Conservation (phyloP, 495 filamentous ascomycete genomes). For the Penicillium canescens region DNA sequence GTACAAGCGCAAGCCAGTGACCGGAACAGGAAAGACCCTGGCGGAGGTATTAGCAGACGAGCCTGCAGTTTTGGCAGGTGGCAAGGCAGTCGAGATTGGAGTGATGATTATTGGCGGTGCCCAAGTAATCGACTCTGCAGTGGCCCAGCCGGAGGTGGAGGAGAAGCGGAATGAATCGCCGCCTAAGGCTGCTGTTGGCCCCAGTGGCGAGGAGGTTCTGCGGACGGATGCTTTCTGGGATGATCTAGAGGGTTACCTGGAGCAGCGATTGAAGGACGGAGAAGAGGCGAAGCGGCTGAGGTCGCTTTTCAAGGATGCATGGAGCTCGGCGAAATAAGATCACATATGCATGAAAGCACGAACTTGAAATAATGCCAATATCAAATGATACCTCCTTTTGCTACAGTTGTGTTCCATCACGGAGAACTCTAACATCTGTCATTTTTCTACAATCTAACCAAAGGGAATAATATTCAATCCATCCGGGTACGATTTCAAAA, state of each 20-base stretch:
- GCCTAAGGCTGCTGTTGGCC: conserved; percentile 52
- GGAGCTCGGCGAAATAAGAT: conserved; percentile 41
- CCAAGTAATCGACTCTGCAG: conserved; percentile 26
- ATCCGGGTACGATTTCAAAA: conserved; percentile 1
- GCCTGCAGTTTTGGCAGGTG: conserved; percentile 35
- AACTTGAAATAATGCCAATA: conserved; percentile 3
- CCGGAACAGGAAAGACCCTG: conserved; percentile 57
- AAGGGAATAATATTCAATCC: no score
- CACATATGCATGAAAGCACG: neutral
- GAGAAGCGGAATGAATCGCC: conserved; percentile 30
- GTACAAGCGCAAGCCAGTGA: conserved; percentile 76
- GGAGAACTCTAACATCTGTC: neutral
- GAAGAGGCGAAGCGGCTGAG: conserved; percentile 62
- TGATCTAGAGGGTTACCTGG: conserved; percentile 79
- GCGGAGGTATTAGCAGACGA: conserved; percentile 51
- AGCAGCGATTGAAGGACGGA: conserved; percentile 74
- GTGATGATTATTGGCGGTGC: conserved; percentile 83
- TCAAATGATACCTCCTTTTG: conserved; percentile 2
- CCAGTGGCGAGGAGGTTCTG: conserved; percentile 59
- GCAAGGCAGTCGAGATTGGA: conserved; percentile 64
- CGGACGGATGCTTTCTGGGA: conserved; percentile 79
- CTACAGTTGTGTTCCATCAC: neutral
- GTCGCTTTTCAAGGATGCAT: conserved; percentile 68
- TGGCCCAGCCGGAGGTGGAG: conserved; percentile 30
- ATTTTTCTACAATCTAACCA: neutral